These are phyloP conservation scores for Serpula lacrymans DNA, from an alignment of 768 basidiomycete species.

Conservation along the genomic window DNA sequence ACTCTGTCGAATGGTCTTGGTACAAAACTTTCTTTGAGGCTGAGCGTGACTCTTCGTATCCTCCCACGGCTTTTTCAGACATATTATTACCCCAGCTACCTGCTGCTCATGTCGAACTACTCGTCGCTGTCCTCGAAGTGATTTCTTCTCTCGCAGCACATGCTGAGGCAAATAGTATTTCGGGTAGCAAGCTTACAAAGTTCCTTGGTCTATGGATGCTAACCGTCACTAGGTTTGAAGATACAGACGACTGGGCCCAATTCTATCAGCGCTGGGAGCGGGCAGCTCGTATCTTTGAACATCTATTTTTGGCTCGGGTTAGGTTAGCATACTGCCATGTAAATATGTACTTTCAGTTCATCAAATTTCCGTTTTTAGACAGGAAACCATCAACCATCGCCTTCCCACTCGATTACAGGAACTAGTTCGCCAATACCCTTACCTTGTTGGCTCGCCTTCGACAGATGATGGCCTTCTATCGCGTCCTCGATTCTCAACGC, in stretches of 20 bases:
- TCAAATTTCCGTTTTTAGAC: constrained; percentile 34
- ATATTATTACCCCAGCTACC: constrained; percentile 60
- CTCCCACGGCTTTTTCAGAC: constrained; percentile 59
- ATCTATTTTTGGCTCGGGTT: constrained; percentile 69
- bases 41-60: constrained; percentile 60
- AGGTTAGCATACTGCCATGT: constrained; percentile 41
- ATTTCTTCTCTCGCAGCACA: constrained; percentile 71
- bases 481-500: constrained; percentile 67
- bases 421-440: constrained; percentile 69
- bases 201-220: constrained; percentile 74
- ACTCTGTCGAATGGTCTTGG: constrained; percentile 57
- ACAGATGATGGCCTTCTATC: constrained; percentile 47
- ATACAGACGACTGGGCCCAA: constrained; percentile 53
- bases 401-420: constrained; percentile 72
- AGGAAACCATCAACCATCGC: constrained; percentile 50
- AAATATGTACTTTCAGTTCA: neutral
- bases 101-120: constrained; percentile 51
- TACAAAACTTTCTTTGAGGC: constrained; percentile 59
- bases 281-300: constrained; percentile 69
- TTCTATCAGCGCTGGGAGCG: constrained; percentile 78
- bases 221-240: constrained; percentile 41
- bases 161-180: constrained; percentile 67
- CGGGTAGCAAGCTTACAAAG: constrained; percentile 75
- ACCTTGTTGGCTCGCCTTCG: constrained; percentile 29
- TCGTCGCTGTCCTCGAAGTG: constrained; percentile 55